Evolutionary conservation across 78 protist genomes (phyloP), one percentile per base, ranked within the genome.

Genomic region (Protostelium mycophagum): DNA sequence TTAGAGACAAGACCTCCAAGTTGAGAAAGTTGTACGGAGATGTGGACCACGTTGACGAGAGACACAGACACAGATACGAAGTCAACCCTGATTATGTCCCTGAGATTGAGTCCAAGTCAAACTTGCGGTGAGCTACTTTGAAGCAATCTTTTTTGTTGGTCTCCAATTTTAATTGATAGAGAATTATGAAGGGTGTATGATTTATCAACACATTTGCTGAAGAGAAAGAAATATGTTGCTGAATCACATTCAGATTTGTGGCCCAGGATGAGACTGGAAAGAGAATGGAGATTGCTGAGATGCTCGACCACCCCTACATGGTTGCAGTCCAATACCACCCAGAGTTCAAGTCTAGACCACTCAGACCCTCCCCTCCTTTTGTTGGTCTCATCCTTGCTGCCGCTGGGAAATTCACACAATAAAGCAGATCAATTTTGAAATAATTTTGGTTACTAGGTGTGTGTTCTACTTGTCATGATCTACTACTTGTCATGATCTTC

Each of bases 1-100:
- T 90, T 88, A 83, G 88, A 34, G 63, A 89, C 85, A 31, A 39
- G 37, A 88, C 92, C 0, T 86, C 91, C 91, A 84, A 84, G 38
- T 83, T 92, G 29, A 38, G 89, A 38, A 73, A 87, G 87, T 85
- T 97, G 28, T 97, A 97, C 91, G 86, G 88, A 51, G 95, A 91
- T 83, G 93, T 86, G 31, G 89, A 90, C 28, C 85, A 89, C 34
- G 94, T 98, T n/a, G 88, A 91, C 38, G 99, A 98, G 92, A 96
- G 99, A n/a, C 99, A 98, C 90, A 96, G 99, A 36, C 99, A 98
- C 97, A 92, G 99, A 73, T 91, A 94, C 5, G 97, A 97, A 86
- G 98, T 98, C 73, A 98, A 98, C 94, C 96, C 97, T n/a, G 94
- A 94, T 37, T 38, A 38, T 85, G 93, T 96, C 28, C 83, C 35